Evolutionary conservation across 148 eudicot species (phyloP), one percentile per base, ranked within the genome.

Genomic region (Spergularia bocconei): DNA sequence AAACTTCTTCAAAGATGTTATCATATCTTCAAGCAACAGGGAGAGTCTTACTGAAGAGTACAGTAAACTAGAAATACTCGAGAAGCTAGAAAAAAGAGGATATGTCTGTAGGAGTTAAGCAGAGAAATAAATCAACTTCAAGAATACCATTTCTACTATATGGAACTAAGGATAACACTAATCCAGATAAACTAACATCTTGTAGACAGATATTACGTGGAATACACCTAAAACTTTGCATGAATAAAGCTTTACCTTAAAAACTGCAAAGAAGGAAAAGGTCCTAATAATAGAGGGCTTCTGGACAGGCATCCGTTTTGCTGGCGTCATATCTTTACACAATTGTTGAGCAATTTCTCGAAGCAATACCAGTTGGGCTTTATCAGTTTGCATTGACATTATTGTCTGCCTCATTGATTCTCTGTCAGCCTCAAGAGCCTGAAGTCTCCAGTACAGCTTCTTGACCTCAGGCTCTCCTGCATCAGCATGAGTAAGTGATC

Each of bases 381-480:
- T 95, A 84, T 95, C 97, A 25, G 97, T 95, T 57, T 96, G 86
- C 88, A 95, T 89, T 75, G 96, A 88, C 69, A 95, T 77, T 70
- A 95, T 76, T 15, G 96, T 86, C 76, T 88, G 97, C 82, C 92
- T 91, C 97, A 95, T 87, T 2, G 99, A 90, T 78, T 95, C 99
- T 80, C 97, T 89, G 75, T 95, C 99, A 75, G 97, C 99, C 82
- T 95, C 99, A 59, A 95, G 96, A 44, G 92, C 96, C 77, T 95
- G 99, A 81, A 95, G 90, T 82, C 99, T 88, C 77, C 81, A 66
- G 74, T 88, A 92, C 47, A 95, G 78, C 82, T 91, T 95, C 82
- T 83, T 85, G 59, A 91, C 80, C 44, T 92, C 96, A 15, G 93
- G 83, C 73, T 92, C 97, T 80, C 79, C 88, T 6, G 77, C 53